Conservation (phyloP, 805 yeast genomes). For the Tetrapisispora fleetii region DNA sequence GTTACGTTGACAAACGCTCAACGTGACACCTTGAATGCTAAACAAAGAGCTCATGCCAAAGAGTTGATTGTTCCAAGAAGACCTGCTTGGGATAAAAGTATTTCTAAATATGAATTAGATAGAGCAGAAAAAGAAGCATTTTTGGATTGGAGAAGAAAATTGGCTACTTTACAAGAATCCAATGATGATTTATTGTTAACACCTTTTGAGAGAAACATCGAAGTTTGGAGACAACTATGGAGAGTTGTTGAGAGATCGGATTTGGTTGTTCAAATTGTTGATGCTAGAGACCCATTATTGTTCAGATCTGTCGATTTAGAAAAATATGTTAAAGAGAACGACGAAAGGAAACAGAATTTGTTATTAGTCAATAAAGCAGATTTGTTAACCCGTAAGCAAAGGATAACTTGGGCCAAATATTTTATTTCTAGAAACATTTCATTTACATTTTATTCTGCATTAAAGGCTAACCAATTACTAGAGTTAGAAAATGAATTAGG, state of each 20-base stretch:
- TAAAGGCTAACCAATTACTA: slow-evolving; percentile 64
- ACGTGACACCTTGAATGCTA: slow-evolving; percentile 45
- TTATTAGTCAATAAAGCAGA: slow-evolving; percentile 91
- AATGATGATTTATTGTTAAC: slow-evolving; percentile 75
- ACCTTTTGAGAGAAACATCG: slow-evolving; percentile 93
- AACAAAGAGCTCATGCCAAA: slow-evolving; percentile 58
- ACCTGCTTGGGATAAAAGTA: slow-evolving; percentile 72
- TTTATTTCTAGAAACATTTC: slow-evolving; percentile 59
- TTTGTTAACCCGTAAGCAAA: slow-evolving; percentile 64
- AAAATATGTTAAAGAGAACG: slow-evolving; percentile 66
- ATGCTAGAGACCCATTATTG: slow-evolving; percentile 87
- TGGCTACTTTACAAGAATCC: slow-evolving; percentile 76
- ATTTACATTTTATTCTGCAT: slow-evolving; percentile 90
- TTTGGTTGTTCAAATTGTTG: slow-evolving; percentile 91
- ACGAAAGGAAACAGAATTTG: slow-evolving; percentile 67
- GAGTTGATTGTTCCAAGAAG: slow-evolving; percentile 84
- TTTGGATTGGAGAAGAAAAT: slow-evolving; percentile 84
- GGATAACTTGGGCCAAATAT: slow-evolving; percentile 80
- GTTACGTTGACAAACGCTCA: slow-evolving; percentile 59
- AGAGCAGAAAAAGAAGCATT: slow-evolving; percentile 84
- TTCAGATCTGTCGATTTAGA: slow-evolving; percentile 87
- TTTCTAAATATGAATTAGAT: slow-evolving; percentile 69
- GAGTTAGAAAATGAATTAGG: slow-evolving; percentile 45
- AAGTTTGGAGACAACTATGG: slow-evolving; percentile 98
- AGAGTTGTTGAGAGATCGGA: slow-evolving; percentile 94